These are phyloP conservation scores for Lactarius sanguifluus DNA, from an alignment of 768 basidiomycete genomes.

Conservation along the genomic window DNA sequence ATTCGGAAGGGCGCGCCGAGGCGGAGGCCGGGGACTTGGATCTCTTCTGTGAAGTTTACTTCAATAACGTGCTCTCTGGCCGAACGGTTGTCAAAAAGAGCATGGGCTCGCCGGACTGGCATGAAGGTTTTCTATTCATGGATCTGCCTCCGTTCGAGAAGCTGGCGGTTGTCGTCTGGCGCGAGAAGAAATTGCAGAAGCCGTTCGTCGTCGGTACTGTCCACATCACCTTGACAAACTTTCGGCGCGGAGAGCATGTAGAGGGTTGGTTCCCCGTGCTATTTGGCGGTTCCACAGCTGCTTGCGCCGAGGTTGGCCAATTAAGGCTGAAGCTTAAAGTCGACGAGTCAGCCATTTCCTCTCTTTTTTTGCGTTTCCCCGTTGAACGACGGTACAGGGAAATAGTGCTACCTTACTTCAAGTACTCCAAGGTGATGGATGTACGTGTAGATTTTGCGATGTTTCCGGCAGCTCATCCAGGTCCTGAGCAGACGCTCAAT, in stretches of 20 bases:
- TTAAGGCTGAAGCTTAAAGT: conserved; percentile 70
- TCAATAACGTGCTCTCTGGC: conserved; percentile 66
- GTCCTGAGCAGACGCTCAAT: conserved; percentile 45
- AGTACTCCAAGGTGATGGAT: conserved; percentile 59
- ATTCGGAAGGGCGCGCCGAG: conserved; percentile 28
- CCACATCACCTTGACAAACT: conserved; percentile 63
- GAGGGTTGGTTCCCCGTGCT: conserved; percentile 88
- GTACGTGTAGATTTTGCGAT: conserved; percentile 40
- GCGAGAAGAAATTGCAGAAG: conserved; percentile 63
- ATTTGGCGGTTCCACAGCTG: conserved; percentile 46
- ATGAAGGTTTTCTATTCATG: conserved; percentile 70
- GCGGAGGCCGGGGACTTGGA: conserved; percentile 61
- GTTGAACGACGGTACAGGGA: conserved; percentile 49
- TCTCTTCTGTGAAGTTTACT: conserved; percentile 75
- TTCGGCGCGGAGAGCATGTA: conserved; percentile 67
- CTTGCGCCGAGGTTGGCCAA: conserved; percentile 69
- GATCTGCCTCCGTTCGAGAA: conserved; percentile 79
- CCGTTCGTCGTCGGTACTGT: conserved; percentile 58
- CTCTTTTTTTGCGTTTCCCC: conserved; percentile 30
- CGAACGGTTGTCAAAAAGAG: conserved; percentile 74
- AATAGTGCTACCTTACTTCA: conserved; percentile 68
- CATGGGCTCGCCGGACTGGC: conserved; percentile 73
- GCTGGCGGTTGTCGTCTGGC: conserved; percentile 66
- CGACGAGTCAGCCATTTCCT: conserved; percentile 57
- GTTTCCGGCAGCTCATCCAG: conserved; percentile 17